phyloP scores from a whole-genome alignment of 1,284 basidiomycete genomes.

The Pseudomicrostroma phylloplanum region DNA sequence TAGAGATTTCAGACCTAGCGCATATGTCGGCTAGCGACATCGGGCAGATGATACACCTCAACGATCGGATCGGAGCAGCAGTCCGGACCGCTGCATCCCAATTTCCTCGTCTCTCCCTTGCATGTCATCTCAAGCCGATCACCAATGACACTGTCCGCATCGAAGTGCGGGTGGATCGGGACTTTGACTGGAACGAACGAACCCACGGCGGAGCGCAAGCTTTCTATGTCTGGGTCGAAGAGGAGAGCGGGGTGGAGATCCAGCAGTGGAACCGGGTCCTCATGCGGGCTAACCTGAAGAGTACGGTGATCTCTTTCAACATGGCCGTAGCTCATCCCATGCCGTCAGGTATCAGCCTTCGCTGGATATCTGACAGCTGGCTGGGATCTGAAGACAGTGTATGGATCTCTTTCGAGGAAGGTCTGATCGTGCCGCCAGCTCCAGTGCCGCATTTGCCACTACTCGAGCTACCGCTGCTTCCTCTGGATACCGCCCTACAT shows the following conservation, averaged over 20 bases:
- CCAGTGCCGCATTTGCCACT: slow-evolving; percentile 64
- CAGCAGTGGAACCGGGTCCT: slow-evolving; percentile 63
- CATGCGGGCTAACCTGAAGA: slow-evolving; percentile 63
- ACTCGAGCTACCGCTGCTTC: slow-evolving; percentile 75
- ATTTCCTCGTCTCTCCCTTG: slow-evolving; percentile 72
- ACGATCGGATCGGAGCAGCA: slow-evolving; percentile 74
- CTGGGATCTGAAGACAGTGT: slow-evolving; percentile 78
- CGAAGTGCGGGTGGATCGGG: slow-evolving; percentile 61
- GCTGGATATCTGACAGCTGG: slow-evolving; percentile 87
- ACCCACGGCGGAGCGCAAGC: slow-evolving; percentile 73
- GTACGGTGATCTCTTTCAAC: slow-evolving; percentile 60
- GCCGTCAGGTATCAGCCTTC: slow-evolving; percentile 56
- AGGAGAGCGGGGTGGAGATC: slow-evolving; percentile 70
- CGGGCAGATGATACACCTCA: slow-evolving; percentile 77
- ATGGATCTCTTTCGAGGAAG: slow-evolving; percentile 60
- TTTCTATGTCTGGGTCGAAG: slow-evolving; percentile 95
- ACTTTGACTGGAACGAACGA: slow-evolving; percentile 78
- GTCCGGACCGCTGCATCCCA: slow-evolving; percentile 74
- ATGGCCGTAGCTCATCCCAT: slow-evolving; percentile 60
- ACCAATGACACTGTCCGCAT: slow-evolving; percentile 78
- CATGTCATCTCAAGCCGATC: slow-evolving; percentile 64
- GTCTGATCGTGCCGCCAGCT: slow-evolving; percentile 68
- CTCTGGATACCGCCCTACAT: background rate
- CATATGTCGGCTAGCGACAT: slow-evolving; percentile 68
- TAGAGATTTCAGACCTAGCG: slow-evolving; percentile 70